These are phyloP conservation scores for Blastocystis sp. DNA, from an alignment of 352 stramenopile species.

Conservation along the genomic window DNA sequence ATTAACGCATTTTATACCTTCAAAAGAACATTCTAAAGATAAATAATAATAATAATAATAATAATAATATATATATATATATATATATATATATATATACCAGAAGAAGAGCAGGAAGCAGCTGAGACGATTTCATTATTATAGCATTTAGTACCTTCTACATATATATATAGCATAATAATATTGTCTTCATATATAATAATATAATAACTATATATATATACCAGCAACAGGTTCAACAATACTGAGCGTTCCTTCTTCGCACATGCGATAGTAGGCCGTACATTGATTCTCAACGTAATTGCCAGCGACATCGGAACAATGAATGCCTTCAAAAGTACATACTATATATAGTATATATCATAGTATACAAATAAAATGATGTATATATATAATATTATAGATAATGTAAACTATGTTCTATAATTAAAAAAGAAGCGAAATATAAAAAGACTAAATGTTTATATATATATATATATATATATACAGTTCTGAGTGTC, in stretches of 20 bases:
- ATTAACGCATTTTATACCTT: slow-evolving; percentile 13
- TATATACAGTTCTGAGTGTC: no score
- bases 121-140: slow-evolving; percentile 13
- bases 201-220: no score
- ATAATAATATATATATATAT: slow-evolving; percentile 1
- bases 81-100: background rate
- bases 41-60: no score
- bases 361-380: no score
- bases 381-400: no score
- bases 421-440: no score
- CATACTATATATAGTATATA: no score
- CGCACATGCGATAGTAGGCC: slow-evolving; percentile 26
- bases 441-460: no score
- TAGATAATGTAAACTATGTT: no score
- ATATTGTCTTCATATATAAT: no score
- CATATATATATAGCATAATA: no score
- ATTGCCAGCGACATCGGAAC: slow-evolving; percentile 1
- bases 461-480: no score
- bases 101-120: background rate
- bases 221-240: slow-evolving; percentile 14
- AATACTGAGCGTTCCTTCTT: slow-evolving; percentile 1
- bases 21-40: slow-evolving; percentile 2
- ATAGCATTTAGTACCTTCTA: slow-evolving; percentile 21
- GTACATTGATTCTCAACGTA: slow-evolving; percentile 2
- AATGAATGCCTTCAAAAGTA: background rate